Percentiles rank a stretch among this genome's conserved stretches.
These are phyloP conservation scores for Pyrenophora tritici-repentis DNA, from an alignment of 2,329 filamentous ascomycete genomes.

Conservation along the genomic window DNA sequence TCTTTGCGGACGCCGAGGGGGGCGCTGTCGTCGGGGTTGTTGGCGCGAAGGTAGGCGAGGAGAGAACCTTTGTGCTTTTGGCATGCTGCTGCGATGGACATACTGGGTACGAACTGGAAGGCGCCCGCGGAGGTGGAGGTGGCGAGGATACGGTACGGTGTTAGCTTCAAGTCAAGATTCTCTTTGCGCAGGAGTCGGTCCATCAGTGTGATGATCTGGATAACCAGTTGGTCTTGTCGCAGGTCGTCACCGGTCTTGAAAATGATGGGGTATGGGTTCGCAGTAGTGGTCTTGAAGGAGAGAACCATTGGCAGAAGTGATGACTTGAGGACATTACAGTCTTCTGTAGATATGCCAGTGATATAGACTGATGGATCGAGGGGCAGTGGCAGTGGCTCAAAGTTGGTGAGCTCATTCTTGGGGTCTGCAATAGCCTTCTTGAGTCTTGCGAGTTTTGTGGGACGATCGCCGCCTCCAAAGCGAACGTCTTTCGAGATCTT, in stretches of 20 bases:
- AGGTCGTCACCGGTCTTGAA: constrained; percentile 98
- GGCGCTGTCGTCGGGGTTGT: constrained; percentile 84
- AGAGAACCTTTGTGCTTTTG: constrained; percentile 79
- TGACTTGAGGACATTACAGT: constrained; percentile 93
- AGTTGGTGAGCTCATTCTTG: constrained; percentile 81
- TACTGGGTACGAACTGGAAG: constrained; percentile 90
- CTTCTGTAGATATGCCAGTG: constrained; percentile 78
- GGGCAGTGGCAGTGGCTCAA: constrained; percentile 86
- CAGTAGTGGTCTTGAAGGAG: constrained; percentile 80
- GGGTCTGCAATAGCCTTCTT: constrained; percentile 85
- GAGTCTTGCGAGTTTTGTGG: constrained; percentile 79
- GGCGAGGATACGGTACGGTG: constrained; percentile 94
- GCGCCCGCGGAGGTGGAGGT: constrained; percentile 88
- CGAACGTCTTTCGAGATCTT: constrained; percentile 90
- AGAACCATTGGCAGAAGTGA: constrained; percentile 89
- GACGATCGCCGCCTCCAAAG: constrained; percentile 74
- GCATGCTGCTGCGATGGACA: constrained; percentile 79
- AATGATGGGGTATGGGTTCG: constrained; percentile 83
- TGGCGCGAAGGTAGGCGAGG: constrained; percentile 81
- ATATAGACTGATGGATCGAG: constrained; percentile 83
- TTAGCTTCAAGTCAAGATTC: constrained; percentile 91
- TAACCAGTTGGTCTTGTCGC: constrained; percentile 94
- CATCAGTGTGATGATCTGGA: constrained; percentile 98
- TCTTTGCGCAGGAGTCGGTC: constrained; percentile 94
- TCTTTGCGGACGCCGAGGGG: constrained; percentile 88